These are phyloP conservation scores for Inosperma sp. DNA, from an alignment of 768 basidiomycete species.

Conservation along the genomic window DNA sequence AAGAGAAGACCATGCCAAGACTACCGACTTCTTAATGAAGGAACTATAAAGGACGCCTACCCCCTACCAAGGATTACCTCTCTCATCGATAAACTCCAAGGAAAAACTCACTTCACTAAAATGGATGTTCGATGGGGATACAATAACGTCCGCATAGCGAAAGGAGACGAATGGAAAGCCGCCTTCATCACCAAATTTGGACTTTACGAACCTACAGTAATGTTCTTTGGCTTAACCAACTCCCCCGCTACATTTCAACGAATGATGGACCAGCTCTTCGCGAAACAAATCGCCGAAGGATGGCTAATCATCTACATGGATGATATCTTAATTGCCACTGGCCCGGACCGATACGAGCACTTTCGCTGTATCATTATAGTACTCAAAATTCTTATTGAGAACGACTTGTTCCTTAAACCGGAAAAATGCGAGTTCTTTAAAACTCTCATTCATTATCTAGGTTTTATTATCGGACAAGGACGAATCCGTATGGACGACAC, in stretches of 20 bases:
- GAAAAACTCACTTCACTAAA: too few species aligned
- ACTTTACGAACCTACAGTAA: conserved; percentile 20
- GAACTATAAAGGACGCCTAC: too few species aligned
- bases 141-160: conserved; percentile 34
- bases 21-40: too few species aligned
- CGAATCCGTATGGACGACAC: conserved; percentile 32
- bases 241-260: conserved; percentile 14
- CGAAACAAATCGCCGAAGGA: conserved; percentile 21
- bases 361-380: background rate
- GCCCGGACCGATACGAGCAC: conserved; percentile 10
- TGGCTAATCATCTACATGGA: conserved; percentile 11
- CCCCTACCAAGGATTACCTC: too few species aligned
- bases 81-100: too few species aligned
- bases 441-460: conserved; percentile 36
- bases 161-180: conserved; percentile 42
- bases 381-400: background rate
- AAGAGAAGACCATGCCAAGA: conserved; percentile 20
- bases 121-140: conserved; percentile 37
- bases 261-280: conserved; percentile 17
- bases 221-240: conserved; percentile 12
- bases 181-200: conserved; percentile 37
- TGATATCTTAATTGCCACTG: conserved; percentile 14
- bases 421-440: background rate
- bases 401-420: conserved; percentile 1
- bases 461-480: conserved; percentile 23